Base-by-base conservation (phyloP, 75 land plant species). In the Adiantum capillusveneris region DNA sequence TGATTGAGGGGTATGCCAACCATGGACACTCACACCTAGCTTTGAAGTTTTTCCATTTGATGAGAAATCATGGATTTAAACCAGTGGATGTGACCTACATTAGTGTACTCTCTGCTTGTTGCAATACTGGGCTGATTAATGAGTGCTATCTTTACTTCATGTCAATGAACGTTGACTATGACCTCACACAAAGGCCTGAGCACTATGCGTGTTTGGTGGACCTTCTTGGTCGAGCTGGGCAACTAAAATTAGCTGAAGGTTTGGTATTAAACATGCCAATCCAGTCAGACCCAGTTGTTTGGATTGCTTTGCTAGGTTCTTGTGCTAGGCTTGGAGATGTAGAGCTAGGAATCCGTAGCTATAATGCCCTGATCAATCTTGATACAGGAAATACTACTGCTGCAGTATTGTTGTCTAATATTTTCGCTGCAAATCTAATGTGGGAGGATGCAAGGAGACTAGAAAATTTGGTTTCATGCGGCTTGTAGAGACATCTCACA, bases 121-220 rank as follows among this genome's bases (percentile, higher is more conserved):
- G 64, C n/a, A 69, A 74, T 74, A 70, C 44, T 1, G 76, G 76
- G 0, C 51, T 67, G 12, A 65, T 74, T 3, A 46, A 53, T 16
- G 49, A 44, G 20, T 65, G 71, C 12, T 59, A 56, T 1, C 16
- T 66, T n/a, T 74, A 48, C 18, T 67, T 74, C 42, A 39, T 45
- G 17, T 36, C 29, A 7, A 74, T 74, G 70, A 39, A 29, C 2
- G 22, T 34, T 12, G 62, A 62, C 20, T 62, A 56, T 30, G 31
- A 25, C 14, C 49, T 74, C 1, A 56, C 1, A 14, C 65, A 69
- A 42, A 44, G 17, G 29, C 21, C 64, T 26, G 72, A 75, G 62
- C 77, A 75, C 50, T 75, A 69, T 65, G 67, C 66, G 9, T 75
- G 77, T 49, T 27, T 75, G 51, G 67, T 75, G 17, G 73, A 75